Base-by-base conservation (phyloP, 176 grass and related monocot genomes). In the Phyllostachys edulis region DNA sequence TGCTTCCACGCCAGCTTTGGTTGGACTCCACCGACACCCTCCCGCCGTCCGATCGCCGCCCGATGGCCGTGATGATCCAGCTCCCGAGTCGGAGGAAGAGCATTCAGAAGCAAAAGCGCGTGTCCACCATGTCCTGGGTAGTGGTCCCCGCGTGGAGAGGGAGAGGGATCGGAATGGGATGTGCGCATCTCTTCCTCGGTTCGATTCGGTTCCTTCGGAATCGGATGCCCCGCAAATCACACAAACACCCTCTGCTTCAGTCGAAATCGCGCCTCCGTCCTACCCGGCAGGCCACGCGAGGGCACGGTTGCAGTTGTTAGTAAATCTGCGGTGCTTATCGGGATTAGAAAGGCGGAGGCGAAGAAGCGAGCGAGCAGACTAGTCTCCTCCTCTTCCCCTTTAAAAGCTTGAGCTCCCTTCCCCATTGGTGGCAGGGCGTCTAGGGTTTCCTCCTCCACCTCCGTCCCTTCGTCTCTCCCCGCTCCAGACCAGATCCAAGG, bases 211-310 rank as follows among this genome's bases (percentile, higher is more conserved):
- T 0, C 29, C 29, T 29, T 29, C 29, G 29, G 9, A 52, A 6
- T 6, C 15, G 39, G 63, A 85, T 59, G 73, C 83, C 64, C 2
- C 2, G 24, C 17, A 3, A 41, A 10, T 77, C 16, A 0, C 69
- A 20, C 0, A 0, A 0, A 8, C 0, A 0, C 11, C 49, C 61
- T 5, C 18, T 0, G 3, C 0, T 0, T 4, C 0, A 0, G 0
- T 0, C 0, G 0, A 7, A 26, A 27, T 34, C n/a, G 1, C 17
- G 0, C 0, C 0, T 0, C 0, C 0, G 0, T 12, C 61, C 37
- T 46, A 44, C 26, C 60, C 85, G 62, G 62, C 29, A 81, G 78
- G 14, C 27, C 9, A 0, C 0, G 3, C 0, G 3, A 82, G 86
- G 72, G 9, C 6, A 0, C 0, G 0, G 0, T 0, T 12, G 12